phyloP scores from a whole-genome alignment of 2,329 filamentous ascomycete species.

The Pezicula neosporulosa region DNA sequence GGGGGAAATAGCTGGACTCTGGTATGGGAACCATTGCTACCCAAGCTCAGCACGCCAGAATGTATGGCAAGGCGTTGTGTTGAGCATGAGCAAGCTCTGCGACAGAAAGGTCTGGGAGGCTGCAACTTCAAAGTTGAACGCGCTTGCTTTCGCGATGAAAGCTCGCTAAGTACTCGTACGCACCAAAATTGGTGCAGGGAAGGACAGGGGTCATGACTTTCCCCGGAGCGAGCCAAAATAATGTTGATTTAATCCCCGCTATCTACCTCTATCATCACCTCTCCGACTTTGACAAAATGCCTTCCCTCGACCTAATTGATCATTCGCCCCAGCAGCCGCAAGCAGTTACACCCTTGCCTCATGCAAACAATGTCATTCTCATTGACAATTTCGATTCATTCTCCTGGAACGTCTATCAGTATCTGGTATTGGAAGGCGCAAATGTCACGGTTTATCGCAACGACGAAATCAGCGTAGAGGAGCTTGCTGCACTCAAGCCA shows the following conservation, averaged over 20 bases:
- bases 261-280: background rate
- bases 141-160: slow-evolving; percentile 3
- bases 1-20: slow-evolving; percentile 74
- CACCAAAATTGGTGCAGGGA: background rate
- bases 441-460: slow-evolving; percentile 88
- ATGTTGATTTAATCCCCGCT: background rate
- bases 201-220: background rate
- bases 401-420: slow-evolving; percentile 99
- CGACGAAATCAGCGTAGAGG: slow-evolving; percentile 82
- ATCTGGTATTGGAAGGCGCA: slow-evolving; percentile 92
- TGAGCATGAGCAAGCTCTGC: slow-evolving; percentile 23
- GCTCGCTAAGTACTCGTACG: slow-evolving; percentile 1
- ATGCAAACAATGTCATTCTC: slow-evolving; percentile 85
- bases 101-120: background rate
- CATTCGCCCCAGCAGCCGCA: slow-evolving; percentile 85
- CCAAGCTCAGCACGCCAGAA: slow-evolving; percentile 41
- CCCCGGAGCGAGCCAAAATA: background rate
- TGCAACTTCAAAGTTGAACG: slow-evolving; percentile 13
- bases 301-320: slow-evolving; percentile 56
- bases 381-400: slow-evolving; percentile 99
- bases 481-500: slow-evolving; percentile 78
- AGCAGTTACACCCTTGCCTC: slow-evolving; percentile 67
- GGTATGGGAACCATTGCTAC: slow-evolving; percentile 67
- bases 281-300: slow-evolving; percentile 30
- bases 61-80: slow-evolving; percentile 16